phyloP scores from a whole-genome alignment of 2,329 filamentous ascomycete species.

The Pseudopyrenochaeta lycopersici region DNA sequence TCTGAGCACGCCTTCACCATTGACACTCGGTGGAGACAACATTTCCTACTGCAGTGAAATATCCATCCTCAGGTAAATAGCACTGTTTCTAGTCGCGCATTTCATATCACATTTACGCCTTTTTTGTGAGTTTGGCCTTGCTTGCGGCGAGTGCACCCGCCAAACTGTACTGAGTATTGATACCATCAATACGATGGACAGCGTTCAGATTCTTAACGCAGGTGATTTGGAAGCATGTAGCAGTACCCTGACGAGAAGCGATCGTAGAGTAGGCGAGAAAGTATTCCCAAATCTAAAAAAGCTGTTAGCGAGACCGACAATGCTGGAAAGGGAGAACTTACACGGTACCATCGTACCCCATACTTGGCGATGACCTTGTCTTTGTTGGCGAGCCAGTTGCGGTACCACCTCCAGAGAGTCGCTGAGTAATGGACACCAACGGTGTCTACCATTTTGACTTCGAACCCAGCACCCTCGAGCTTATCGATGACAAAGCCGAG shows the following conservation, averaged over 20 bases:
- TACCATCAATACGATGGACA: slow-evolving; percentile 80
- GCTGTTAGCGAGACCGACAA: slow-evolving; percentile 9
- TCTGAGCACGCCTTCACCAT: no score
- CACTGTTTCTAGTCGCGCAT: not conserved
- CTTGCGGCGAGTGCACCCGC: slow-evolving; percentile 68
- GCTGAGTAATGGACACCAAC: slow-evolving; percentile 97
- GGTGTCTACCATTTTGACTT: slow-evolving; percentile 91
- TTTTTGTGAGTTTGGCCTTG: slow-evolving; percentile 44
- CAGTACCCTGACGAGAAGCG: slow-evolving; percentile 81
- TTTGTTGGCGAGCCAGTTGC: slow-evolving; percentile 95
- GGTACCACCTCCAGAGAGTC: slow-evolving; percentile 97
- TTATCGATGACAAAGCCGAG: slow-evolving; percentile 86
- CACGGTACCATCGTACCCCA: slow-evolving; percentile 92
- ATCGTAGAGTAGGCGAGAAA: slow-evolving; percentile 90
- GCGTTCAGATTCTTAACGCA: slow-evolving; percentile 91
- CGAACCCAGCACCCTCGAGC: slow-evolving; percentile 86
- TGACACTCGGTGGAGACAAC: no score
- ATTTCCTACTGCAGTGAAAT: no score
- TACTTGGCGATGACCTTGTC: slow-evolving; percentile 96
- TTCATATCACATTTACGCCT: slow-evolving; percentile 8
- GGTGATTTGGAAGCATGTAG: slow-evolving; percentile 87
- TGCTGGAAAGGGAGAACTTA: slow-evolving; percentile 59
- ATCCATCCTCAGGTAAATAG: not conserved
- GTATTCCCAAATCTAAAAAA: slow-evolving; percentile 86
- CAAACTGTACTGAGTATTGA: slow-evolving; percentile 74